A percentile compares a stretch with the other conserved stretches of the same genome.
Evolutionary conservation across 805 yeast species (phyloP).

Genomic region (Wickerhamomyces chaumierensis): DNA sequence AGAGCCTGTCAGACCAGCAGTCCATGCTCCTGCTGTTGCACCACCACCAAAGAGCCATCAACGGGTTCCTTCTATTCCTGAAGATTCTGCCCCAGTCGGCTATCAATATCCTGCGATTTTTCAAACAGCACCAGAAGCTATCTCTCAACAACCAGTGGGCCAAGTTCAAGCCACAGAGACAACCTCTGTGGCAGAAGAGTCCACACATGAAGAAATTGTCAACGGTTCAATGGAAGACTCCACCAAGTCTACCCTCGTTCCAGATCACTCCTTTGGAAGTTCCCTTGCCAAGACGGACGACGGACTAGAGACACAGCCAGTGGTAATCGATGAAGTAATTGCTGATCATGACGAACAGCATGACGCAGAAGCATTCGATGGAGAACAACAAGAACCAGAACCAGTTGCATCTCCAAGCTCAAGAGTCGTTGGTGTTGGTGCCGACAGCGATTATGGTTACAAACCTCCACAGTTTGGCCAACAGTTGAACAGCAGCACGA

Average conservation of each 20-base stretch:
- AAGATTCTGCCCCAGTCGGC: background rate
- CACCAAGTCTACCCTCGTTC: background rate
- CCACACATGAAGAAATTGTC: too few relatives aligned
- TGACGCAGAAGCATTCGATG: too few relatives aligned
- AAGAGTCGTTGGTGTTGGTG: background rate
- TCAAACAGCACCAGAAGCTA: background rate
- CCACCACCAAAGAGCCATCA: slow-evolving; percentile 2
- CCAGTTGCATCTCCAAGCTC: too few relatives aligned
- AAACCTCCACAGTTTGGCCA: too few relatives aligned
- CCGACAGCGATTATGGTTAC: background rate
- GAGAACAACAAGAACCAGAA: background rate
- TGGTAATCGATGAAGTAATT: too few relatives aligned
- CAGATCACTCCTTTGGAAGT: background rate
- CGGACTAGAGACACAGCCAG: too few relatives aligned
- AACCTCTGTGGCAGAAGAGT: too few relatives aligned
- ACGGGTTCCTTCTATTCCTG: background rate
- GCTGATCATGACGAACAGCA: too few relatives aligned
- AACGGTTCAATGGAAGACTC: background rate
- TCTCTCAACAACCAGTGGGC: too few relatives aligned
- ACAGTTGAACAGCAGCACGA: background rate
- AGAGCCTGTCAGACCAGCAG: background rate
- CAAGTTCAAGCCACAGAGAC: too few relatives aligned
- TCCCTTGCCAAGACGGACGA: too few relatives aligned
- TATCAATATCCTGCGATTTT: slow-evolving; percentile 4
- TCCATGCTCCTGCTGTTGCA: background rate